Base-by-base conservation (phyloP, 306 rosid species). In the Dryas alaskensis region DNA sequence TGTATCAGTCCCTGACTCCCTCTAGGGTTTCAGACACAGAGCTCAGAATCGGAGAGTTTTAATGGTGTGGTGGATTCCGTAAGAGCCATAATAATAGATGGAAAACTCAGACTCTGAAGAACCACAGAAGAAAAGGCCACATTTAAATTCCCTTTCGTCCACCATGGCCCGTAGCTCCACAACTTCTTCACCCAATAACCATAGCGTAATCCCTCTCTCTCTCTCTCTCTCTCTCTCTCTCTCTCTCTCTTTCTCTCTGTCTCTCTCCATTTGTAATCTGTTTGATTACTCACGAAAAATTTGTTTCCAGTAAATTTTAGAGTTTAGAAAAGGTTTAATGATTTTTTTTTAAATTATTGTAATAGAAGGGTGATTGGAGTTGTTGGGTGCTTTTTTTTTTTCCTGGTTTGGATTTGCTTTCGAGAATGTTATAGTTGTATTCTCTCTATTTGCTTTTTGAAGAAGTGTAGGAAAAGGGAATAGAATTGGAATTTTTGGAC, bases 91-190 rank as follows among this genome's bases (percentile, higher is more conserved):
- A 4, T 45, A 7, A 10, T 76, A 52, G 54, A 89, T 92, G 97
- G 96, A 89, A 74, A 82, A 81, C 78, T 72, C 84, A 31, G 93
- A 88, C 67, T 27, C 79, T 63, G 87, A 86, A 44, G 98, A 88
- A 76, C 96, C 93, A 22, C 87, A 85, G 54, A 90, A 84, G 88
- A 92, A 92, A 90, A 88, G 90, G 81, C 96, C 85, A 74, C 93
- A 92, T 78, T 84, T 86, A 78, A 79, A 81, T 52, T 82, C 93
- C 0, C 74, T 84, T 12, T 85, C 92, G 39, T 65, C 90, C 46
- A 75, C 85, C 80, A 72, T 77, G 75, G 77, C 90, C 8, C 85
- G 89, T 45, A 92, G 83, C 76, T 89, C 95, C 58, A 76, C 69
- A 73, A 78, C 80, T 19, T 79, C 90, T 47, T 80, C 82, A 1